Evolutionary conservation across 371 early-diverging fungal genomes (phyloP).

Genomic region (Blakeslea trispora): DNA sequence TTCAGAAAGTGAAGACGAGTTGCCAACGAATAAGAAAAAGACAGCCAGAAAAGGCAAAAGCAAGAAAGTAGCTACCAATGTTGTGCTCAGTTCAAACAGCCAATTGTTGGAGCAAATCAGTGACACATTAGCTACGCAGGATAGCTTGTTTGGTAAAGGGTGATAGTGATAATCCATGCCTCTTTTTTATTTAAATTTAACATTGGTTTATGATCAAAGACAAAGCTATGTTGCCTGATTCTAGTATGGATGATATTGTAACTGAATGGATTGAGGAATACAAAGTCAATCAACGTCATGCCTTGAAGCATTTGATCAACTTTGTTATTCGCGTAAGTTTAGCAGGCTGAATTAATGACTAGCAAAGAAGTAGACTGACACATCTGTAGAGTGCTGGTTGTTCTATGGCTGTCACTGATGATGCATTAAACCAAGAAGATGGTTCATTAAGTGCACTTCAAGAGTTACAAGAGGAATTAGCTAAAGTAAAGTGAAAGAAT

Average conservation of each 20-base stretch:
- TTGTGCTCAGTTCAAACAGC: constrained; percentile 26
- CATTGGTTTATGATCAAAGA: too few relatives aligned
- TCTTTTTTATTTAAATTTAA: too few relatives aligned
- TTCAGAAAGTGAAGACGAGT: constrained; percentile 19
- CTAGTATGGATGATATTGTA: constrained; percentile 29
- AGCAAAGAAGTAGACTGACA: not conserved
- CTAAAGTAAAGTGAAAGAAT: constrained; percentile 38
- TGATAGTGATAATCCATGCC: not conserved
- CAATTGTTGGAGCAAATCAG: constrained; percentile 37
- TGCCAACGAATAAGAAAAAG: constrained; percentile 7
- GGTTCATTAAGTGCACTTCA: constrained; percentile 40
- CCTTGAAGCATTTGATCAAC: constrained; percentile 59
- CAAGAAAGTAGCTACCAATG: constrained; percentile 7
- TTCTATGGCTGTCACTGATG: constrained; percentile 36
- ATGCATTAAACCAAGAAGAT: constrained; percentile 43
- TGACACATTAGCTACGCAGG: constrained; percentile 10
- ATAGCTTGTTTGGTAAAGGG: constrained; percentile 36
- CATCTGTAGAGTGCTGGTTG: constrained; percentile 45
- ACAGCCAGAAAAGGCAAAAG: constrained; percentile 7
- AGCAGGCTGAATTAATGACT: not conserved
- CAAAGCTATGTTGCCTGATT: constrained; percentile 6
- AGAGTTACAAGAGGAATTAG: constrained; percentile 46
- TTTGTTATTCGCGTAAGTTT: constrained; percentile 61
- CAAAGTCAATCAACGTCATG: constrained; percentile 21
- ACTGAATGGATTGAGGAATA: constrained; percentile 31